Base-by-base conservation (phyloP, 345 rosid genomes). In the Populus nigra region DNA sequence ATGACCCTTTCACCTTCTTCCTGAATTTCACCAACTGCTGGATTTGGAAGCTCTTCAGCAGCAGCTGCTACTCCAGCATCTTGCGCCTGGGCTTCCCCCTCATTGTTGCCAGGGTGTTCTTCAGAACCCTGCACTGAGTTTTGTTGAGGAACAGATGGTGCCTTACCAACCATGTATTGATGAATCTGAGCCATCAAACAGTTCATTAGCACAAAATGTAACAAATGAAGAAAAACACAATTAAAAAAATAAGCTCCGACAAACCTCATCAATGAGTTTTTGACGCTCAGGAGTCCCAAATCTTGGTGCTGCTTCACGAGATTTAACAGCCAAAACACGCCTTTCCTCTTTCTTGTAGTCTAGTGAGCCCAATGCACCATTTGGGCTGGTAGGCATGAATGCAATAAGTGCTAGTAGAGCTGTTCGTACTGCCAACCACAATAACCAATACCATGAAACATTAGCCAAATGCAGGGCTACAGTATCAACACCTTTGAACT, bases 371-470 rank as follows among this genome's bases (percentile, higher is more conserved):
- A 96, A 80, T 31, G 98, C 99, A 82, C 98, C 98, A 77, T 87
- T 92, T 73, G 99, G 97, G 74, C 77, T 88, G 73, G 96, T 96
- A 8, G 99, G 99, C 99, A 95, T 95, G 85, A 95, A 95, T 2
- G 99, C 99, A 82, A 95, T 92, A 53, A 93, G 89, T 23, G 98
- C 97, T 72, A 93, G 95, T 53, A 96, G 84, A 35, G 99, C 99
- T 75, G 97, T 96, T 78, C 98, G 87, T 75, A 96, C 99, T 96
- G 91, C 81, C 83, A 90, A 85, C 53, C 39, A 27, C 68, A 74
- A 7, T 12, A 10, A 41, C 49, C 20, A 63, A 35, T 35, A 23
- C 17, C 20, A 76, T 35, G 33, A 70, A 53, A 65, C 39, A 76
- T 84, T 50, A 84, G 81, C 63, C 8, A 59, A 2, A 23, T 18